Evolutionary conservation across 202 grass and related monocot species (phyloP), one percentile per base, ranked within the genome.

Genomic region (Eragrostis tef): DNA sequence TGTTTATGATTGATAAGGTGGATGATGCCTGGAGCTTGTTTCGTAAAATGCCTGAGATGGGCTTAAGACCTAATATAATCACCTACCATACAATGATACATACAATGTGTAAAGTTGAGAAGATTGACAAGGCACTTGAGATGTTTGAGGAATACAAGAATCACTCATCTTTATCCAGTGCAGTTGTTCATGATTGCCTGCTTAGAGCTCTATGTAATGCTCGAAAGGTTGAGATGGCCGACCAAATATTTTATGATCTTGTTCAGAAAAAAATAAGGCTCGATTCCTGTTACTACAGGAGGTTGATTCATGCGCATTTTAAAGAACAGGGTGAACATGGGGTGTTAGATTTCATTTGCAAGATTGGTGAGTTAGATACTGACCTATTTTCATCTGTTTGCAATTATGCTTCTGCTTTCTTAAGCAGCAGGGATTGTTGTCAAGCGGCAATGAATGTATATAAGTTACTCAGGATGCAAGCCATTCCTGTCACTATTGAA

Each of bases 11-110:
- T 49, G 90, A 89, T 4, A 97, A 82, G 70, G 70, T 85, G 56
- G 80, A 91, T 70, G 87, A 94, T 88, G 94, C 91, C 59, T 88
- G 83, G 74, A 84, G 74, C 45, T 73, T 97, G 91, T 94, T 97
- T 83, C 71, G 77, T 74, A 74, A 81, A 90, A 94, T 97, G 91
- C 77, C 48, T 81, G 64, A 73, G 57, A 94, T 91, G 77, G 87
- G 85, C 45, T 86, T 97, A 87, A 73, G 57, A 44, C 85, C 94
- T 80, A 87, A 92, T 94, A 86, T 48, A 45, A 67, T 90, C 69
- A 97, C 94, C 49, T 97, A 92, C 75, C 82, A 75, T 88, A 94
- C 70, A 71, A 83, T 94, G 21, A 88, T 97, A 84, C 65, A 90
- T 71, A 63, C 71, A 17, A 67, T 85, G 78, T 94, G 84, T 79